These are phyloP conservation scores for Biscutella auriculata DNA, from an alignment of 441 rosid species.

Conservation along the genomic window DNA sequence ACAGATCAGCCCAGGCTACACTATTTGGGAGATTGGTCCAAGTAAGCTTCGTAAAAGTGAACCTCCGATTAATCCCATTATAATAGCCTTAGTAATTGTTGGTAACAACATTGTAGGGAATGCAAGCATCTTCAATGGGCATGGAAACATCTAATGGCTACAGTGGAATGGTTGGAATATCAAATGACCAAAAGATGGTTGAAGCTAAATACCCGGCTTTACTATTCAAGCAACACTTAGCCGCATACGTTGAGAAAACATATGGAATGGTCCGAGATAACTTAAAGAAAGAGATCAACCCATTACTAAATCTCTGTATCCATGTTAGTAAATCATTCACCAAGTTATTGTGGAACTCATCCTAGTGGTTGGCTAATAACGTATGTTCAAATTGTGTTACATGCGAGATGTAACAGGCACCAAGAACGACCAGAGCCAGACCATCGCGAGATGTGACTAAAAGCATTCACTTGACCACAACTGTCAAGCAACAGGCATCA, in stretches of 20 bases:
- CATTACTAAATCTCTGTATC: constrained; percentile 50
- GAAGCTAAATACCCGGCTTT: constrained; percentile 79
- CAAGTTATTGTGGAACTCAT: neutral
- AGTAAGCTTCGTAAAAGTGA: constrained; percentile 30
- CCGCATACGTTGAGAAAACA: constrained; percentile 65
- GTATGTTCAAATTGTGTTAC: neutral
- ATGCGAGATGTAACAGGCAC: constrained; percentile 32
- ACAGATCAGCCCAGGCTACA: constrained; percentile 30
- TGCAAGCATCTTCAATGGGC: constrained; percentile 32
- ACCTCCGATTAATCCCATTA: neutral
- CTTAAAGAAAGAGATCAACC: constrained; percentile 58
- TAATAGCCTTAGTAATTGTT: constrained; percentile 1
- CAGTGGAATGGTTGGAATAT: constrained; percentile 42
- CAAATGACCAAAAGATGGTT: constrained; percentile 33
- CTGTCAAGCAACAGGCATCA: constrained; percentile 48
- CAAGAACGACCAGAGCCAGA: constrained; percentile 38
- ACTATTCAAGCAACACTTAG: constrained; percentile 66
- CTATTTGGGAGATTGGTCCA: constrained; percentile 46
- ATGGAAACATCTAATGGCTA: constrained; percentile 40
- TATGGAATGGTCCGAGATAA: constrained; percentile 57
- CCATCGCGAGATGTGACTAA: constrained; percentile 34
- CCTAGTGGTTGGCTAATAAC: neutral
- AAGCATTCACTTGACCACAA: constrained; percentile 29
- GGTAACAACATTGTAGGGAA: constrained; percentile 30
- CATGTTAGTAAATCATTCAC: constrained; percentile 30